A percentile compares a stretch with the other conserved stretches of the same genome.
These are phyloP conservation scores for Solanum sitiens DNA, from an alignment of 257 asterid genomes.

Conservation along the genomic window DNA sequence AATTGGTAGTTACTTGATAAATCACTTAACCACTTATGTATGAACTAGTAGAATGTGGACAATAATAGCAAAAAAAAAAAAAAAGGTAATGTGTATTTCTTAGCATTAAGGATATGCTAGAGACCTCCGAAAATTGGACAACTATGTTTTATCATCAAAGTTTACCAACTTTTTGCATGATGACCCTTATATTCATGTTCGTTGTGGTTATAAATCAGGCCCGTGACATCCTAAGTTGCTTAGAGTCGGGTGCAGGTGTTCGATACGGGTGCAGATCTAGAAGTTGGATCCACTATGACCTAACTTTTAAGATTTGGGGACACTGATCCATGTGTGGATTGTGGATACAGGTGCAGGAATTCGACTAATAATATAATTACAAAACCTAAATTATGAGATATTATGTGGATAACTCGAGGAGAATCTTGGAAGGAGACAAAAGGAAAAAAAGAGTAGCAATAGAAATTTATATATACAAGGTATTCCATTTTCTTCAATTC, in stretches of 20 bases:
- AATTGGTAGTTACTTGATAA: neutral
- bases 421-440: neutral
- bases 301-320: no score
- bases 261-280: neutral
- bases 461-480: neutral
- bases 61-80: neutral
- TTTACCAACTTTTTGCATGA: neutral
- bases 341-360: neutral
- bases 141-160: no score
- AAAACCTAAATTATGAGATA: neutral
- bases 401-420: neutral
- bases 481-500: neutral
- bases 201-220: neutral
- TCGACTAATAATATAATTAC: neutral
- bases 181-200: neutral
- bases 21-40: neutral
- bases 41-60: neutral
- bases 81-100: neutral
- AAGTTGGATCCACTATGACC: neutral
- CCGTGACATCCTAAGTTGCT: neutral
- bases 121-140: neutral
- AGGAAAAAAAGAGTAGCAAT: neutral
- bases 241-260: fast-evolving
- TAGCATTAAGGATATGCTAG: neutral
- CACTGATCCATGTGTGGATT: neutral